These are phyloP conservation scores for Microdochium bolleyi DNA, from an alignment of 2,329 filamentous ascomycete genomes.

Conservation along the genomic window DNA sequence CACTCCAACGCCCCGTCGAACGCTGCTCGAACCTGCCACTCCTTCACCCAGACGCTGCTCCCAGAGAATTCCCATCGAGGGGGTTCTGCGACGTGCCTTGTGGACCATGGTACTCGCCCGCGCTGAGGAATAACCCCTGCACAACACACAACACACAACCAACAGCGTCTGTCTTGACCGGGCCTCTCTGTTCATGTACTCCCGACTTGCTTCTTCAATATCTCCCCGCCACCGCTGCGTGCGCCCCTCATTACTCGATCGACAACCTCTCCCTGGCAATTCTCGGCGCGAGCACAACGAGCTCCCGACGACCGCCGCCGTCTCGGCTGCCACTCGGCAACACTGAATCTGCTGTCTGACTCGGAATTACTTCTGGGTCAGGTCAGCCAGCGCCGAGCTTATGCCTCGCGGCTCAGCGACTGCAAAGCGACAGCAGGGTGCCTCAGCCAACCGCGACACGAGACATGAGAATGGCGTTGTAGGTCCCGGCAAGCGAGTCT, in stretches of 20 bases:
- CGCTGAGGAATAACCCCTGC: background rate
- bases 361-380: constrained; percentile 36
- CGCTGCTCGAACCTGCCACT: background rate
- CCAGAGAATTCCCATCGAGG: background rate
- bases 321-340: background rate
- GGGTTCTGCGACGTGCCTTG: background rate
- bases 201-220: background rate
- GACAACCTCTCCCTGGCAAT: background rate
- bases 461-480: constrained; percentile 85
- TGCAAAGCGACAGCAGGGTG: constrained; percentile 55
- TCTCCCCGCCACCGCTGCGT: background rate
- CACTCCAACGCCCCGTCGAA: background rate
- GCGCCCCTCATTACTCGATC: background rate
- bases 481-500: constrained; percentile 61
- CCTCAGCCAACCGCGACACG: constrained; percentile 57
- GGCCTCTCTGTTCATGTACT: background rate
- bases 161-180: background rate
- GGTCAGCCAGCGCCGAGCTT: constrained; percentile 31
- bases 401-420: constrained; percentile 55
- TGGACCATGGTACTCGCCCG: background rate
- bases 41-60: background rate
- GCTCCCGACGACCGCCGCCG: background rate
- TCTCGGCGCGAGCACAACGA: background rate
- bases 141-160: background rate
- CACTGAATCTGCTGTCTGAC: constrained; percentile 24